Evolutionary conservation across 129 eudicot species (phyloP), one percentile per base, ranked within the genome.

Genomic region (Deinandra increscens): DNA sequence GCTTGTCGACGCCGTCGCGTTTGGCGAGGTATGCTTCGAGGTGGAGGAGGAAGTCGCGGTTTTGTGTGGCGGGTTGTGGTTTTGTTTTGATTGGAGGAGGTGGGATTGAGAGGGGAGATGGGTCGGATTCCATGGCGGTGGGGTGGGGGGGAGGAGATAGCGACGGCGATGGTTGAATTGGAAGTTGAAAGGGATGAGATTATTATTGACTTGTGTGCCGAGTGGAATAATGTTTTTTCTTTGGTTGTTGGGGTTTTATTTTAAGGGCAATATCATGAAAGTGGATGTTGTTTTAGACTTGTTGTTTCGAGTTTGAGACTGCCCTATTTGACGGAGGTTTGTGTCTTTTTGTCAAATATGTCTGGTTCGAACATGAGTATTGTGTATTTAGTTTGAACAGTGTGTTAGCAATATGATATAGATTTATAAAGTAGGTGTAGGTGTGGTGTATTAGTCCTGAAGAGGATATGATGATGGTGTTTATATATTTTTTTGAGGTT

Each of bases 1-100:
- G 90, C 34, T 93, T 93, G 75, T 93, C 98, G 44, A 93, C 90
- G 38, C 98, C 97, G 75, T 93, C 98, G 26, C 98, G 90, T 64
- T 87, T 93, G 66, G 95, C 81, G 39, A 93, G 81, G 81, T 93
- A 89, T 22, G 84, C 41, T 85, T 93, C 97, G 36, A 93, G 85
- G 80, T 89, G 97, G 76, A 34, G 42, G 2, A 93, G 70, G 54
- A 93, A 89, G 76, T 93, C 97, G 26, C 77, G 75, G 44, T 75
- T 29, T 22, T 70, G 34, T 11, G 42, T 50, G 55, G 43, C 17
- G 26, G 78, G 53, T 41, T 1, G 68, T 33, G 66, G 17, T 23
- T 69, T 70, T 31, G 81, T 8, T 66, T 56, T 75, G 70, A 20
- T 74, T 66, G 37, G 68, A 31, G 81, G 23, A 63, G 80, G 65